Percentiles rank a stretch among this genome's conserved stretches.
phyloP scores from a whole-genome alignment of 305 asterid species.

The Solanum hybrid region DNA sequence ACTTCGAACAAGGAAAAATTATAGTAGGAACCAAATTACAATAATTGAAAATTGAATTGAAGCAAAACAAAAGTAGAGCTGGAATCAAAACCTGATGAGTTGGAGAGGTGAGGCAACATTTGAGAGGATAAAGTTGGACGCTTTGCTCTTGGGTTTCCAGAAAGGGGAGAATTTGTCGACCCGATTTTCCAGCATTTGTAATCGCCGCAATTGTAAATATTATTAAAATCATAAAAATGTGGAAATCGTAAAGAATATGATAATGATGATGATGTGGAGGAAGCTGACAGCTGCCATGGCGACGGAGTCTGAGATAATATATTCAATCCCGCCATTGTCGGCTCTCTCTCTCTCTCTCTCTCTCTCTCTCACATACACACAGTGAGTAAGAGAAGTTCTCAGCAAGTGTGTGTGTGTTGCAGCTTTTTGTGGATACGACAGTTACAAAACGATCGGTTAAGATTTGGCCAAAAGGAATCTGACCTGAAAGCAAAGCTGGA shows the following conservation, averaged over 20 bases:
- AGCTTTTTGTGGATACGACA: not conserved
- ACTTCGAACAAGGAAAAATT: not conserved
- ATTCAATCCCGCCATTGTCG: conserved; percentile 14
- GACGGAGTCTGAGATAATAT: conserved; percentile 6
- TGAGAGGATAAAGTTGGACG: conserved; percentile 14
- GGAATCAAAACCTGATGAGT: conserved; percentile 29
- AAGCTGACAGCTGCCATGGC: conserved; percentile 9
- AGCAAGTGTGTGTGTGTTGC: not conserved
- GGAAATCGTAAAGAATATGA: not conserved
- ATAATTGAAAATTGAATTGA: not conserved
- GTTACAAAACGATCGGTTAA: conserved; percentile 1
- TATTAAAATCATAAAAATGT: not conserved
- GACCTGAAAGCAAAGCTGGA: not conserved
- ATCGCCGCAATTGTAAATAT: not conserved
- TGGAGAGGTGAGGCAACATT: conserved; percentile 21
- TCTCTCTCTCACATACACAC: not conserved
- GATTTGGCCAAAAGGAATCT: not conserved
- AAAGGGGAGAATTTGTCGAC: not conserved
- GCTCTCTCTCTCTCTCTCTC: conserved; percentile 2
- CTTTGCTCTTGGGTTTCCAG: conserved; percentile 12
- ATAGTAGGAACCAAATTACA: not conserved
- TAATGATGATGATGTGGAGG: not conserved
- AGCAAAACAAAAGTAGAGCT: not conserved
- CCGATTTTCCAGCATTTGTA: not conserved
- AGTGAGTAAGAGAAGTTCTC: not conserved